A percentile compares a stretch with the other conserved stretches of the same genome.
Conservation (phyloP, 768 basidiomycete species). For the Mycena venus region DNA sequence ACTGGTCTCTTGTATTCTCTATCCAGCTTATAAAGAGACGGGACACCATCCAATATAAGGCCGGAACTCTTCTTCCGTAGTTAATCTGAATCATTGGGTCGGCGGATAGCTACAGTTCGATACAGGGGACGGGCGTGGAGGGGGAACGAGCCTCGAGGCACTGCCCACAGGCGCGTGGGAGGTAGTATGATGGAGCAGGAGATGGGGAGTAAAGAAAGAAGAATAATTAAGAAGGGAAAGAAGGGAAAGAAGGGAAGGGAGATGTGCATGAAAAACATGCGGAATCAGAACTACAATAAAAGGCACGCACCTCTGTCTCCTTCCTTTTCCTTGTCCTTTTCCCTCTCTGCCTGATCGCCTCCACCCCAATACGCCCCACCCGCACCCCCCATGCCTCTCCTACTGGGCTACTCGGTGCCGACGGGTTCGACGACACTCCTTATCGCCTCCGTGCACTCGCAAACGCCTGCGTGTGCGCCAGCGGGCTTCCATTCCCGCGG, state of each 20-base stretch:
- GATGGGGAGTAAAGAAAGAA: too few species aligned
- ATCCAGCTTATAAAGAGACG: too few species aligned
- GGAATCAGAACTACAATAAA: too few species aligned
- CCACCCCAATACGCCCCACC: too few species aligned
- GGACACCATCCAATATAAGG: too few species aligned
- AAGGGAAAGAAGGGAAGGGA: neutral
- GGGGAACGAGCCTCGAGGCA: neutral
- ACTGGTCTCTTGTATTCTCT: too few species aligned
- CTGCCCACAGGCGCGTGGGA: neutral
- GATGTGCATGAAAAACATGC: neutral
- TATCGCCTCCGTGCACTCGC: slow-evolving; percentile 30
- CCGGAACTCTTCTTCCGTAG: too few species aligned
- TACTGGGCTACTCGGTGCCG: neutral
- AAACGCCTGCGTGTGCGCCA: slow-evolving; percentile 23
- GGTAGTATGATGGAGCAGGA: too few species aligned
- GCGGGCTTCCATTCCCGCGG: neutral
- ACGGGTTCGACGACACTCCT: neutral
- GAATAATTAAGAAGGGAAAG: neutral
- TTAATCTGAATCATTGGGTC: too few species aligned
- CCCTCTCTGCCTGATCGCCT: neutral
- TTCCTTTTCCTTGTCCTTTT: neutral
- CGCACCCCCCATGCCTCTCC: neutral
- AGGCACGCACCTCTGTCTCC: neutral
- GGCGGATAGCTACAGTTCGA: neutral
- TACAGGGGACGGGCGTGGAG: neutral